These are phyloP conservation scores for Aspergillus avenaceus DNA, from an alignment of 495 filamentous ascomycete species.

Conservation along the genomic window DNA sequence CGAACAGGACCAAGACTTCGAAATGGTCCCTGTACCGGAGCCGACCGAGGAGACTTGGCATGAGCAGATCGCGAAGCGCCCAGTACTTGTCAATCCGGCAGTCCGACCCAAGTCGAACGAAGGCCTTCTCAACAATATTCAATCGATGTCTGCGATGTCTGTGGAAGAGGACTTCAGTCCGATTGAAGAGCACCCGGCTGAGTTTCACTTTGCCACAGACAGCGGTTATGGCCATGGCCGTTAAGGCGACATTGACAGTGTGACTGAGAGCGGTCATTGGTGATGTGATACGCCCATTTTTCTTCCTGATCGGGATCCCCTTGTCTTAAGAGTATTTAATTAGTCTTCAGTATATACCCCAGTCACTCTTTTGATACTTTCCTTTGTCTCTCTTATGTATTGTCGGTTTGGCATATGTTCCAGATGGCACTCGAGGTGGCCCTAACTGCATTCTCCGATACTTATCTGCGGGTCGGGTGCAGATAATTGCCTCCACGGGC, in stretches of 20 bases:
- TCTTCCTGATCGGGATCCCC: slow-evolving; percentile 1
- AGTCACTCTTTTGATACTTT: slow-evolving; percentile 30
- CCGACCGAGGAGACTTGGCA: slow-evolving; percentile 44
- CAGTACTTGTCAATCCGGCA: slow-evolving; percentile 39
- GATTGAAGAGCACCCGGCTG: slow-evolving; percentile 32
- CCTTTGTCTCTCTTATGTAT: slow-evolving; percentile 21
- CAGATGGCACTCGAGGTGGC: slow-evolving; percentile 7
- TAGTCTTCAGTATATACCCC: slow-evolving; percentile 18
- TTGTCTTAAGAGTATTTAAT: slow-evolving; percentile 4
- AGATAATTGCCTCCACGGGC: slow-evolving; percentile 6
- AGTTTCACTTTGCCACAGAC: slow-evolving; percentile 60
- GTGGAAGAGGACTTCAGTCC: slow-evolving; percentile 39
- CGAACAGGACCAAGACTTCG: slow-evolving; percentile 24
- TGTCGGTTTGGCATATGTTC: slow-evolving; percentile 2
- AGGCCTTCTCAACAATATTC: slow-evolving; percentile 59
- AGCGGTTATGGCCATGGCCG: slow-evolving; percentile 56
- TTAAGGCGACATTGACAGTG: neutral
- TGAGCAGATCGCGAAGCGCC: slow-evolving; percentile 50
- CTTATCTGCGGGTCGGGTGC: neutral
- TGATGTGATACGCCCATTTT: slow-evolving; percentile 3
- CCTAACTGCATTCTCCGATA: slow-evolving; percentile 7
- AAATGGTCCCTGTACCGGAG: slow-evolving; percentile 12
- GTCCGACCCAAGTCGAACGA: slow-evolving; percentile 61
- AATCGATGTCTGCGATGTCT: slow-evolving; percentile 42
- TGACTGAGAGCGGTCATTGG: neutral